Evolutionary conservation across 495 filamentous ascomycete species (phyloP).

Genomic region (Saxophila tyrrhenica): DNA sequence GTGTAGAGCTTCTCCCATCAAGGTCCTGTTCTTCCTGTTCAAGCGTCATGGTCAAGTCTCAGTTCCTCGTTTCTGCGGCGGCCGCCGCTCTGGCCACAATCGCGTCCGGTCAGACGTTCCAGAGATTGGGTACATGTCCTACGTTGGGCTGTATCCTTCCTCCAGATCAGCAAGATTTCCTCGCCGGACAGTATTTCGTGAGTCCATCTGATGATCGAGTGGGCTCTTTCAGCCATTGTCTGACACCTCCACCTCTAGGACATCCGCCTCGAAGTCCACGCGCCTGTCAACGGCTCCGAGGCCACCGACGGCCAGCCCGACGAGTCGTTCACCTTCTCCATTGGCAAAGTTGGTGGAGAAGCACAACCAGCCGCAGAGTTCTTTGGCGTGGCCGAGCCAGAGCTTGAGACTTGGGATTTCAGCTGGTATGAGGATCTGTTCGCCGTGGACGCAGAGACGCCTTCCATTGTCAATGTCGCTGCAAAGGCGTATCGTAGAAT

Average conservation of each 20-base stretch:
- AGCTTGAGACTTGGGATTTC: slow-evolving; percentile 61
- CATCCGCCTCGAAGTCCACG: slow-evolving; percentile 65
- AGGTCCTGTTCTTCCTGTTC: not conserved
- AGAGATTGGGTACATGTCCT: slow-evolving; percentile 58
- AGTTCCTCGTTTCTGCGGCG: not conserved
- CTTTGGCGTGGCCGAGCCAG: slow-evolving; percentile 49
- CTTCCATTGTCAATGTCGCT: slow-evolving; percentile 59
- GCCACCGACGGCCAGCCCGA: slow-evolving; percentile 50
- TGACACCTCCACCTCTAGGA: too few relatives aligned
- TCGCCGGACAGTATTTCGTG: slow-evolving; percentile 64
- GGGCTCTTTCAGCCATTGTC: too few relatives aligned
- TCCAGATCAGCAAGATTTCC: slow-evolving; percentile 66
- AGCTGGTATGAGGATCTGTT: slow-evolving; percentile 66
- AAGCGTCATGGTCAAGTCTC: slow-evolving; percentile 5
- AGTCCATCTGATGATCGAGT: too few relatives aligned
- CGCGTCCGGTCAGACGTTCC: slow-evolving; percentile 50
- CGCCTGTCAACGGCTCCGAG: slow-evolving; percentile 63
- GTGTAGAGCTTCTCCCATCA: not conserved
- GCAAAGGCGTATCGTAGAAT: slow-evolving; percentile 57
- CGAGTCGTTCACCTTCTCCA: slow-evolving; percentile 55
- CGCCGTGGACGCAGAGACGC: slow-evolving; percentile 48
- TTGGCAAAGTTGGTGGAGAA: slow-evolving; percentile 44
- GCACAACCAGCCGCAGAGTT: slow-evolving; percentile 42
- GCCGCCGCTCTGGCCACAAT: not conserved
- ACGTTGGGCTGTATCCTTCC: slow-evolving; percentile 63